Percentiles rank a stretch among this genome's conserved stretches.
phyloP scores from a whole-genome alignment of 805 yeast species.

The Lachancea thermotolerans region DNA sequence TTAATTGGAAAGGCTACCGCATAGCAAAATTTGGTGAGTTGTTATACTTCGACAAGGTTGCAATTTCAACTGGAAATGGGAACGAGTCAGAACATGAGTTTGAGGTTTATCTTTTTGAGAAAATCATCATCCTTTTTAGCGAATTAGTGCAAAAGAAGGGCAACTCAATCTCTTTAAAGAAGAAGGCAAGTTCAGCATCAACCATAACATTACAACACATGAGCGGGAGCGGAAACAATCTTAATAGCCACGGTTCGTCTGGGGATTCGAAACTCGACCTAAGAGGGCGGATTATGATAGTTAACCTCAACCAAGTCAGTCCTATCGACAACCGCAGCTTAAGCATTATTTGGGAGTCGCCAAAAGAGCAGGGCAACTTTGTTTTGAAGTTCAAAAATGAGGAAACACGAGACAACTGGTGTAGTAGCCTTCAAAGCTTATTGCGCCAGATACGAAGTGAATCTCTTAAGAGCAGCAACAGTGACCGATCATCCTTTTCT shows the following conservation, averaged over 20 bases:
- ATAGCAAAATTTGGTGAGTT: slow-evolving; percentile 78
- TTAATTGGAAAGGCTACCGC: slow-evolving; percentile 89
- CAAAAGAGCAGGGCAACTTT: slow-evolving; percentile 80
- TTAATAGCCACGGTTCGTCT: slow-evolving; percentile 10
- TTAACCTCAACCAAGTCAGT: slow-evolving; percentile 49
- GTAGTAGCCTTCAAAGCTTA: slow-evolving; percentile 44
- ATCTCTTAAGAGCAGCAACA: slow-evolving; percentile 29
- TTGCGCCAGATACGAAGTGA: slow-evolving; percentile 30
- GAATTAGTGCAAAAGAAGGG: slow-evolving; percentile 48
- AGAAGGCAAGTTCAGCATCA: slow-evolving; percentile 29
- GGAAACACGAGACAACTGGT: slow-evolving; percentile 82
- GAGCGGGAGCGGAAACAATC: slow-evolving; percentile 9
- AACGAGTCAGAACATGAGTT: slow-evolving; percentile 76
- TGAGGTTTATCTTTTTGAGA: slow-evolving; percentile 82
- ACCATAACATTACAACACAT: slow-evolving; percentile 13
- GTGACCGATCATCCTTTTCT: slow-evolving; percentile 21
- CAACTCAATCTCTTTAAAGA: slow-evolving; percentile 37
- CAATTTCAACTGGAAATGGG: slow-evolving; percentile 37
- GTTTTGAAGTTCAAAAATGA: slow-evolving; percentile 76
- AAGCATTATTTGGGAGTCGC: slow-evolving; percentile 76
- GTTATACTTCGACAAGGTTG: slow-evolving; percentile 63
- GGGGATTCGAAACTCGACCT: slow-evolving; percentile 44
- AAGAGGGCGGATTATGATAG: slow-evolving; percentile 76
- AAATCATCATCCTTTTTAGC: slow-evolving; percentile 55
- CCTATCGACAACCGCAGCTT: slow-evolving; percentile 47